These are phyloP conservation scores for Pyrus hybrid DNA, from an alignment of 331 rosid species.

Conservation along the genomic window DNA sequence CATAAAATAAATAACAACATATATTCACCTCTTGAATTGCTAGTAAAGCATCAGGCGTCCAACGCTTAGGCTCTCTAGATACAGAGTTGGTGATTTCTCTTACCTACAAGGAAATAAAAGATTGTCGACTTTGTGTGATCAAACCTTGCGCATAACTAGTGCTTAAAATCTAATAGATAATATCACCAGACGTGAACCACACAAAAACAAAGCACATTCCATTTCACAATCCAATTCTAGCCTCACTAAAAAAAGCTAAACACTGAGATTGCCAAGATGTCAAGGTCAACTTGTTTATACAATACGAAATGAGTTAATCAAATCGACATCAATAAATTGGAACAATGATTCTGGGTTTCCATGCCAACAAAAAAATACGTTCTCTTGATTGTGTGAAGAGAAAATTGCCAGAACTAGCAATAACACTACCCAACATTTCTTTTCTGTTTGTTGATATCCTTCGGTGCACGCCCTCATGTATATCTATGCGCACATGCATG, in stretches of 20 bases:
- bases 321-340: not conserved
- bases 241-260: not conserved
- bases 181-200: not conserved
- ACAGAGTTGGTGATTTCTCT: constrained; percentile 6
- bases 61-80: constrained; percentile 20
- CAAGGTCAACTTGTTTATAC: not conserved
- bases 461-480: not conserved
- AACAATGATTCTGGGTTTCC: not conserved
- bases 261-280: not conserved
- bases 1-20: not conserved
- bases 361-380: not conserved
- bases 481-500: not conserved
- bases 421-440: not conserved
- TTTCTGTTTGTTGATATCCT: not conserved
- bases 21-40: constrained; percentile 32
- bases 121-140: not conserved
- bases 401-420: not conserved
- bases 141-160: not conserved
- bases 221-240: not conserved
- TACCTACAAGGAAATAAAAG: constrained; percentile 12
- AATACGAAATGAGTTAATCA: not conserved
- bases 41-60: constrained; percentile 53
- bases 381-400: not conserved
- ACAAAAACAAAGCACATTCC: not conserved
- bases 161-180: not conserved